Conservation (phyloP, 2,329 filamentous ascomycete species). For the Didymella arachidicola region DNA sequence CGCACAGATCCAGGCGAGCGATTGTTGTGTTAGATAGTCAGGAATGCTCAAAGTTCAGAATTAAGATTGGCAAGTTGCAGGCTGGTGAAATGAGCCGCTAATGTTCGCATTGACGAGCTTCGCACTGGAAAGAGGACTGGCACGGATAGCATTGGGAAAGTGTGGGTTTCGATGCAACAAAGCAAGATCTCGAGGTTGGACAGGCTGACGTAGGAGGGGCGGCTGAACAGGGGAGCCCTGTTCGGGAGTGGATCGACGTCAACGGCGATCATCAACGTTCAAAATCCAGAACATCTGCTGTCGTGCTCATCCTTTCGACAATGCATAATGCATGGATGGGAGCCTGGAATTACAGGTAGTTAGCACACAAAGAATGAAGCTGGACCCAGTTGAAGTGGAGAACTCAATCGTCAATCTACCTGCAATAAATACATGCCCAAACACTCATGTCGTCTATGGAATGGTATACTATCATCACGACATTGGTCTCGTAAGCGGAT, state of each 20-base stretch:
- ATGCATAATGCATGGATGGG: background rate
- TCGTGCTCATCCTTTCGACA: background rate
- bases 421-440: constrained; percentile 47
- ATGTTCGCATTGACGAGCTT: too few relatives aligned
- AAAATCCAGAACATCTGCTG: background rate
- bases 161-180: constrained; percentile 9
- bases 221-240: constrained; percentile 31
- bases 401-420: constrained; percentile 40
- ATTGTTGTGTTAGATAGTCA: background rate
- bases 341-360: background rate
- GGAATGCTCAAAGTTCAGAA: background rate
- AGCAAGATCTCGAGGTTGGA: constrained; percentile 45
- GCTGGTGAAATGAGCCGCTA: background rate
- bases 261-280: constrained; percentile 25
- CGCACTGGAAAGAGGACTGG: background rate
- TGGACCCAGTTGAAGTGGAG: constrained; percentile 26
- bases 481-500: constrained; percentile 21
- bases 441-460: constrained; percentile 41
- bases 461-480: constrained; percentile 27
- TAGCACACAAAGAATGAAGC: background rate
- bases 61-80: background rate
- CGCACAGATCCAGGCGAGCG: background rate
- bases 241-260: constrained; percentile 30
- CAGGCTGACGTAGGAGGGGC: constrained; percentile 48
- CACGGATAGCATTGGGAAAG: background rate